Percentiles rank a stretch among this genome's conserved stretches.
Evolutionary conservation across 108 stramenopile species (phyloP).

Genomic region (Epithemia pelagica): DNA sequence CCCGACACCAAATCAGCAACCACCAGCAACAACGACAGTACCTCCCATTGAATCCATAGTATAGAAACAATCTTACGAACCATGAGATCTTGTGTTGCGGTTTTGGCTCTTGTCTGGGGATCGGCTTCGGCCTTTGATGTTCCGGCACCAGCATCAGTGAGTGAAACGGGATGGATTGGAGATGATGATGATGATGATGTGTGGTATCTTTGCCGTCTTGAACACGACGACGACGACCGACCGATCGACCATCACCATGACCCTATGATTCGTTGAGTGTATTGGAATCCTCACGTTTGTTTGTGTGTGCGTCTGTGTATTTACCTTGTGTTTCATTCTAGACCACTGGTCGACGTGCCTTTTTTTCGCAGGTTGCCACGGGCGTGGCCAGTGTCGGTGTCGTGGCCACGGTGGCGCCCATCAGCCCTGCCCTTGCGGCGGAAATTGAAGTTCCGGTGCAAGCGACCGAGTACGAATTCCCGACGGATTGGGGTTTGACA

Average conservation of each 20-base stretch:
- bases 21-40: no score
- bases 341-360: not conserved
- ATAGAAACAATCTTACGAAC: no score
- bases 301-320: not conserved
- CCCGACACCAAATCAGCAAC: no score
- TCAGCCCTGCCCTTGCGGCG: constrained; percentile 48
- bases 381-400: constrained; percentile 18
- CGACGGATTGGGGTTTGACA: constrained; percentile 80
- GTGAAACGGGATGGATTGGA: no score
- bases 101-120: not conserved
- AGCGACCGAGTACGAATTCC: constrained; percentile 63
- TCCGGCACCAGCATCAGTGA: no score
- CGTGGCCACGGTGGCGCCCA: constrained; percentile 9
- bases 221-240: no score
- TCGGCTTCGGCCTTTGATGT: not conserved
- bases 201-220: no score
- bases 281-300: not conserved
- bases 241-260: no score
- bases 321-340: not conserved
- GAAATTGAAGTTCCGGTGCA: constrained; percentile 73
- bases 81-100: not conserved
- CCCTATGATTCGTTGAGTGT: no score
- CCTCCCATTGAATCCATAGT: no score
- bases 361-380: not conserved
- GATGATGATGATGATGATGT: no score